Base-by-base conservation (phyloP, 1,139 yeast species). In the Candida sp. region DNA sequence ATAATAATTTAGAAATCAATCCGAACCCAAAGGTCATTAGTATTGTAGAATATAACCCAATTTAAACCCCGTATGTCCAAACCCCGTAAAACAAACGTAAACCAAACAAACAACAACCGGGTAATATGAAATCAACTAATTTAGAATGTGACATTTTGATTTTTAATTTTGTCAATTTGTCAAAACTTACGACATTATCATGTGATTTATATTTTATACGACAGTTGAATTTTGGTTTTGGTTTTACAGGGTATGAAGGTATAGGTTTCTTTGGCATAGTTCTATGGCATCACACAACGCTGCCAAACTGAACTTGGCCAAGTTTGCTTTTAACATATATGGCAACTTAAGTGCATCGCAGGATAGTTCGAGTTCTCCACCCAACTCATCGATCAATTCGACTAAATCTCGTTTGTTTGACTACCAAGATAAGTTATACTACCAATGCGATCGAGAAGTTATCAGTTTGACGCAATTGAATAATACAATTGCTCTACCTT, bases 271-370 rank as follows among this genome's bases (percentile, higher is more conserved):
- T 15, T 15, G 19, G 19, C 19, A 15, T 15, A 15, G 19, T 25
- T 32, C 6, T 6, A 32, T 32, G 34, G 34, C 34, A 32, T 32
- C 34, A 6, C 34, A 32, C 34, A 36, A 36, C 39, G 19, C 38
- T 29, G 54, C 51, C 43, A 56, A 60, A 19, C 58, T 54, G 58
- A 60, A 56, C 42, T 53, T 64, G 48, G 68, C 70, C 15, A 60
- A 61, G 44, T 65, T 64, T 52, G 70, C 70, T 2, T 65, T 64
- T 44, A 65, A 65, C 40, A 65, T 65, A 5, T 65, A 65, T 49
- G 70, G 70, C 4, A 54, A 66, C 5, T 45, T 64, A 23, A 58
- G 54, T 47, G 48, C 49, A 12, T 40, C 56, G 2, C 48, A 52
- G 33, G 50, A 55, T 4, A 42, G 44, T 33, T 58, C 54, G 2